These are phyloP conservation scores for Thraustotheca clavata DNA, from an alignment of 352 stramenopile genomes.

Conservation along the genomic window DNA sequence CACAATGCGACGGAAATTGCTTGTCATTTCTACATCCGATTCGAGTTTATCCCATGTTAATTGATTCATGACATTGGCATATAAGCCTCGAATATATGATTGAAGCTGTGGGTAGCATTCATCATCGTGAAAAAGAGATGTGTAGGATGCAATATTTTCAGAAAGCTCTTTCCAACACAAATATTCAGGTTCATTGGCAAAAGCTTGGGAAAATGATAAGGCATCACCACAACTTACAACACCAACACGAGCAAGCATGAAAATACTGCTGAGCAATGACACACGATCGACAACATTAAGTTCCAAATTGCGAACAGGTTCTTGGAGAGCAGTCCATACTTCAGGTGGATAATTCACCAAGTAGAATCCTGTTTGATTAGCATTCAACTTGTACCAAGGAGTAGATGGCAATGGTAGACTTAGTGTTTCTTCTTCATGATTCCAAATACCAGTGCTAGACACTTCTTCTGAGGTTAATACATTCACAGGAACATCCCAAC, in stretches of 20 bases:
- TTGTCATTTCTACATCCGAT: slow-evolving; percentile 33
- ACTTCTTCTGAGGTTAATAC: slow-evolving; percentile 43
- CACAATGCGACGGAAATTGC: slow-evolving; percentile 57
- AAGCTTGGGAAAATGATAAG: slow-evolving; percentile 58
- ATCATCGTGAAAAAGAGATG: slow-evolving; percentile 38
- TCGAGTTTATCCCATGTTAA: slow-evolving; percentile 38
- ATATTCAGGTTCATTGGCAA: slow-evolving; percentile 49
- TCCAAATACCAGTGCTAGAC: slow-evolving; percentile 45
- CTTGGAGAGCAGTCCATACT: slow-evolving; percentile 78
- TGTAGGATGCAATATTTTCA: slow-evolving; percentile 51
- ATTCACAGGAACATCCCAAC: slow-evolving; percentile 85
- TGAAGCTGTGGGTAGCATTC: slow-evolving; percentile 62
- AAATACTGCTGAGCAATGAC: slow-evolving; percentile 90
- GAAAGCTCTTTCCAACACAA: slow-evolving; percentile 76
- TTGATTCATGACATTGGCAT: slow-evolving; percentile 39
- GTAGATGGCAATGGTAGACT: not conserved
- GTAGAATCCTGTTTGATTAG: slow-evolving; percentile 92
- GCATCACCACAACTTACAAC: slow-evolving; percentile 42
- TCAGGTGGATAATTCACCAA: slow-evolving; percentile 87
- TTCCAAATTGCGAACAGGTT: slow-evolving; percentile 39
- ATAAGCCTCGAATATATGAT: slow-evolving; percentile 52
- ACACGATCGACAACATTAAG: slow-evolving; percentile 86
- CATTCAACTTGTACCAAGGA: slow-evolving; percentile 94
- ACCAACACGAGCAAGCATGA: slow-evolving; percentile 80
- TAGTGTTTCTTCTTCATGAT: not conserved